A percentile compares a stretch with the other conserved stretches of the same genome.
These are phyloP conservation scores for Schoenoplectus tabernaemontani DNA, from an alignment of 202 grass and related monocot species.

Conservation along the genomic window DNA sequence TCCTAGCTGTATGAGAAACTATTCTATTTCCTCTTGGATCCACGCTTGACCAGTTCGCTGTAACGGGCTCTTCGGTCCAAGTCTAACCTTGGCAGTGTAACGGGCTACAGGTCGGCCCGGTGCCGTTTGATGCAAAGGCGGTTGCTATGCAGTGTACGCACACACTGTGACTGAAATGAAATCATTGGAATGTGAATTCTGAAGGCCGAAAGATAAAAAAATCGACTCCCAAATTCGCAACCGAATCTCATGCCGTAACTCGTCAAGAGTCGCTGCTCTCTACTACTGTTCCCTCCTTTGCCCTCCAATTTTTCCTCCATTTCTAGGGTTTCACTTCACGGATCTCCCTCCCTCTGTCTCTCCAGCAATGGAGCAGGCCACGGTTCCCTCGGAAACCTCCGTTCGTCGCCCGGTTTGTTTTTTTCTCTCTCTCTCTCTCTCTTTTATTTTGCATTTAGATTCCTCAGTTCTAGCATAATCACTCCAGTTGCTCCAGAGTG, in stretches of 20 bases:
- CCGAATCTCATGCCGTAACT: no score
- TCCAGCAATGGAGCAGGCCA: conserved; percentile 28
- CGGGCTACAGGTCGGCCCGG: neutral
- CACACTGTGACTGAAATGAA: no score
- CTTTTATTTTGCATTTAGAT: neutral
- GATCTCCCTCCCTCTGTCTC: neutral
- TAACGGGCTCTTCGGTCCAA: no score
- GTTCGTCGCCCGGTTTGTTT: conserved; percentile 30
- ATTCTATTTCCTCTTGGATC: no score
- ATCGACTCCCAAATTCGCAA: no score
- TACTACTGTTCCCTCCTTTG: neutral
- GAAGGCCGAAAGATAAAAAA: no score
- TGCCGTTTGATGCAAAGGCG: no score
- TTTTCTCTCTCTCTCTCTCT: neutral
- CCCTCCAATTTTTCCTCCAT: conserved; percentile 23
- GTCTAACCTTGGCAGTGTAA: neutral
- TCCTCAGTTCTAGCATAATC: neutral
- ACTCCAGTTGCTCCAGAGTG: neutral
- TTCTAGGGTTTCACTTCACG: conserved; percentile 24
- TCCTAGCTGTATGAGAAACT: no score
- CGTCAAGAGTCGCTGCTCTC: neutral
- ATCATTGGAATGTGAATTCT: no score
- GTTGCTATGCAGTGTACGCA: no score
- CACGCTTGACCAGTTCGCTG: no score
- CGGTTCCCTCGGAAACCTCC: conserved; percentile 30